These are phyloP conservation scores for Clavariopsis aquatica DNA, from an alignment of 495 filamentous ascomycete genomes.

Conservation along the genomic window DNA sequence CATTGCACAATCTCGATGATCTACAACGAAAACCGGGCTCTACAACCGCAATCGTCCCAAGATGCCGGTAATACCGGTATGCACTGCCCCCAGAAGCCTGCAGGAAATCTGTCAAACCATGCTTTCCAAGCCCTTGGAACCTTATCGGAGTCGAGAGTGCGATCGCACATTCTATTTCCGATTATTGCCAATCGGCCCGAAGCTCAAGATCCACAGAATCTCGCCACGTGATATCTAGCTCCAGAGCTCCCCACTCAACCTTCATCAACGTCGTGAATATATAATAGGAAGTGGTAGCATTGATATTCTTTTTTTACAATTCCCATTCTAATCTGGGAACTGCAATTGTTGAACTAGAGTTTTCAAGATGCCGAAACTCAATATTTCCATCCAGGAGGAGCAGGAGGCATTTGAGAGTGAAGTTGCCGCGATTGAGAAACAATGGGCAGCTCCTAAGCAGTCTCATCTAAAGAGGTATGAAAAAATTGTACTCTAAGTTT, in stretches of 20 bases:
- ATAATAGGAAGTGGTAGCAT: not conserved
- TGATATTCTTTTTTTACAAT: not conserved
- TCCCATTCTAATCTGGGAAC: too few relatives aligned
- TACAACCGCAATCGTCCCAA: too few relatives aligned
- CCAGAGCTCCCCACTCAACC: not conserved
- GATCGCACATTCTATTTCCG: not conserved
- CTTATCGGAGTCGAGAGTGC: not conserved
- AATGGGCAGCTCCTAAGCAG: conserved; percentile 12
- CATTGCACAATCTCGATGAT: too few relatives aligned
- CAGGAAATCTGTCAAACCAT: not conserved
- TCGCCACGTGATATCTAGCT: not conserved
- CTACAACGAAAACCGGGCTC: too few relatives aligned
- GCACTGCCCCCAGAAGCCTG: too few relatives aligned
- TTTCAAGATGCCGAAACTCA: conserved; percentile 23
- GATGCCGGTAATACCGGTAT: too few relatives aligned
- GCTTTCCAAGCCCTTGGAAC: not conserved
- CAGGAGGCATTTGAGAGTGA: conserved; percentile 15
- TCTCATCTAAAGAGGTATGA: conserved; percentile 19
- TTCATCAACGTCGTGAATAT: not conserved
- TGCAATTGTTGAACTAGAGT: too few relatives aligned
- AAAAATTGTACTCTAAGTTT: too few relatives aligned
- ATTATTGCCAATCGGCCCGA: not conserved
- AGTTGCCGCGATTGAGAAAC: conserved; percentile 15
- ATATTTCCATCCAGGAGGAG: conserved; percentile 10
- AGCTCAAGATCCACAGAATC: not conserved